A percentile compares a stretch with the other conserved stretches of the same genome.
phyloP scores from a whole-genome alignment of 75 land plant species.

The Pinus albicaulis region DNA sequence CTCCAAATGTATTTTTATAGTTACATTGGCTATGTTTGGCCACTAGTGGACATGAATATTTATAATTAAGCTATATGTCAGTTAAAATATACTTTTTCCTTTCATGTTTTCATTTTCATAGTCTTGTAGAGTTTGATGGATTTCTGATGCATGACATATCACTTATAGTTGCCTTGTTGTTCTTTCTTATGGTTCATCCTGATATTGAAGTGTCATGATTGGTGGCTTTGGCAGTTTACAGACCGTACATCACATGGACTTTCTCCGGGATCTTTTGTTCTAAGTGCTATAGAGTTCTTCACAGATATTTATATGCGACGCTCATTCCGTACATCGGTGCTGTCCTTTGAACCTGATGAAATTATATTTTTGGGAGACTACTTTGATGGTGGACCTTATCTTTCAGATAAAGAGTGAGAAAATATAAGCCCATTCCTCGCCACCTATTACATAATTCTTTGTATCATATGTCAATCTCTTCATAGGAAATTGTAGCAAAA shows the following conservation, averaged over 20 bases:
- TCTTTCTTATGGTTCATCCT: slow-evolving; percentile 1
- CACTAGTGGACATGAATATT: no score
- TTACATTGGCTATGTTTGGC: not conserved
- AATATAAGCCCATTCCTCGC: not conserved
- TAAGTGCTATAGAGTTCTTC: slow-evolving; percentile 72
- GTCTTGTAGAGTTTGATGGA: not conserved
- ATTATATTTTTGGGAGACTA: slow-evolving; percentile 80
- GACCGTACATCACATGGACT: slow-evolving; percentile 72
- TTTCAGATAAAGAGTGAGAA: slow-evolving; percentile 81
- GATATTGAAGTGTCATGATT: not conserved
- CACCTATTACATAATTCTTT: no score
- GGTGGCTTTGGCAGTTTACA: slow-evolving; percentile 50
- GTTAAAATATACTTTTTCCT: not conserved
- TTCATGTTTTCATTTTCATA: not conserved
- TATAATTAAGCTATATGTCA: no score
- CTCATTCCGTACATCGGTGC: slow-evolving; percentile 63
- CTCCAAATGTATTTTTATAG: not conserved
- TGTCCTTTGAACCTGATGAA: slow-evolving; percentile 69
- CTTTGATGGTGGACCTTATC: slow-evolving; percentile 82
- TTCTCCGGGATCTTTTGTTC: slow-evolving; percentile 58
- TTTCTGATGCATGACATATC: not conserved
- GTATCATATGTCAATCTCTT: no score
- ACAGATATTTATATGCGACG: slow-evolving; percentile 91
- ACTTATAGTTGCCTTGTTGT: not conserved
- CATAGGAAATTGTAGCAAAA: no score